Conservation (phyloP, 1,284 basidiomycete genomes). For the Omphalotus olearius region DNA sequence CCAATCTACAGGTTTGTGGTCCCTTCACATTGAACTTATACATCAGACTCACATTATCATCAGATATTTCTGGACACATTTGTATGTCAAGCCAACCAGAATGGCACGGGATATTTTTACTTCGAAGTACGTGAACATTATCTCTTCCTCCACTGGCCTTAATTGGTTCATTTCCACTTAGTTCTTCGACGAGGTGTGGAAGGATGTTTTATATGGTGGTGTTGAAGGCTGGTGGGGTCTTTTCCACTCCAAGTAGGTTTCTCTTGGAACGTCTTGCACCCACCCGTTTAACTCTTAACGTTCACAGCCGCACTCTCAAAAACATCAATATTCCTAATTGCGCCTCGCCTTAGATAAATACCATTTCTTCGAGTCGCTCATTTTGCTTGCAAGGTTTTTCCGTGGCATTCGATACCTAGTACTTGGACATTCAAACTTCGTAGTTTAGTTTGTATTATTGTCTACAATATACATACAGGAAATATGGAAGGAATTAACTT, state of each 20-base stretch:
- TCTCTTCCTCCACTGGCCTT: slow-evolving; percentile 3
- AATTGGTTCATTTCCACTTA: slow-evolving; percentile 30
- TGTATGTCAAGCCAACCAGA: slow-evolving; percentile 82
- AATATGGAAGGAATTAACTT: too few relatives aligned
- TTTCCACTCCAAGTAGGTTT: slow-evolving; percentile 39
- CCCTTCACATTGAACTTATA: not conserved
- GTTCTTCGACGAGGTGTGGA: slow-evolving; percentile 87
- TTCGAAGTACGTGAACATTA: slow-evolving; percentile 54
- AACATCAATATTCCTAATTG: slow-evolving; percentile 50
- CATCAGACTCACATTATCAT: too few relatives aligned
- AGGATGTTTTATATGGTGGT: slow-evolving; percentile 72
- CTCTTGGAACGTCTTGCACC: not conserved
- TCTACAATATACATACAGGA: too few relatives aligned
- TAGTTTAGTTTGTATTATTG: too few relatives aligned
- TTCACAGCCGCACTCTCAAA: slow-evolving; percentile 51
- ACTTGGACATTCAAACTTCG: too few relatives aligned
- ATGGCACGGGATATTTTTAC: slow-evolving; percentile 83
- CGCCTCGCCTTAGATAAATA: slow-evolving; percentile 25
- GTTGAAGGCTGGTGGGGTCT: slow-evolving; percentile 76
- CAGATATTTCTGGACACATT: slow-evolving; percentile 80
- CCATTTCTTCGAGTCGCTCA: not conserved
- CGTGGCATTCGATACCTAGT: too few relatives aligned
- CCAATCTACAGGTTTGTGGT: slow-evolving; percentile 55
- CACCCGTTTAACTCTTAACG: not conserved
- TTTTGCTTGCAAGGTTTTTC: too few relatives aligned